Conservation (phyloP, 2,329 filamentous ascomycete genomes). For the Pseudogymnoascus sp. region DNA sequence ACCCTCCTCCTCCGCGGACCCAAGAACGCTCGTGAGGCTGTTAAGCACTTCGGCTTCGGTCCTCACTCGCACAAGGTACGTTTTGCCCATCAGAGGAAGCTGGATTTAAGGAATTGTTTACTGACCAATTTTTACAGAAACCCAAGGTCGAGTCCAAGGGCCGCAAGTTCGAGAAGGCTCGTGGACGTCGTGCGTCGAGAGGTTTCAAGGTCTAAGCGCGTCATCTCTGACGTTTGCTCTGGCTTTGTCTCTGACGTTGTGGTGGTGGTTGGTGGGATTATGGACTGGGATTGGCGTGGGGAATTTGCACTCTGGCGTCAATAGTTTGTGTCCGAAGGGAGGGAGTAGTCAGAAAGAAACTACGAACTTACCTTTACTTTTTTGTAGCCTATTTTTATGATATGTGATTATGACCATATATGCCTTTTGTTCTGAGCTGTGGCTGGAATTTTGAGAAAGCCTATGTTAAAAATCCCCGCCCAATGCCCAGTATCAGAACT, state of each 20-base stretch:
- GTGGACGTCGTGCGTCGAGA: constrained; percentile 95
- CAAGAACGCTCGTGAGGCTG: constrained; percentile 95
- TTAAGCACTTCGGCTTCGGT: constrained; percentile 99
- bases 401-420: neutral
- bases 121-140: constrained; percentile 51
- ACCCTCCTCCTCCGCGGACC: constrained; percentile 93
- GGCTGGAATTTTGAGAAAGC: neutral
- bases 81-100: too few relatives aligned
- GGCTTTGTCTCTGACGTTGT: neutral
- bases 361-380: neutral
- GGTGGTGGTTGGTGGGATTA: neutral
- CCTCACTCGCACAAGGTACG: constrained; percentile 94
- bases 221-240: neutral
- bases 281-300: neutral
- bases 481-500: neutral
- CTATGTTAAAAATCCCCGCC: neutral
- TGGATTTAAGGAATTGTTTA: too few relatives aligned
- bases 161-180: constrained; percentile 98
- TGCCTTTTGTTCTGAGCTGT: too few relatives aligned
- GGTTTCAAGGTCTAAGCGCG: constrained; percentile 97
- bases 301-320: neutral
- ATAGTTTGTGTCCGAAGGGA: neutral
- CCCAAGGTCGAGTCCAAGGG: constrained; percentile 97
- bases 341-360: neutral
- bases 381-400: neutral